Evolutionary conservation across 1,139 yeast genomes (phyloP), one percentile per base, ranked within the genome.

Genomic region (Hyphopichia wangnamkhiaoensis): DNA sequence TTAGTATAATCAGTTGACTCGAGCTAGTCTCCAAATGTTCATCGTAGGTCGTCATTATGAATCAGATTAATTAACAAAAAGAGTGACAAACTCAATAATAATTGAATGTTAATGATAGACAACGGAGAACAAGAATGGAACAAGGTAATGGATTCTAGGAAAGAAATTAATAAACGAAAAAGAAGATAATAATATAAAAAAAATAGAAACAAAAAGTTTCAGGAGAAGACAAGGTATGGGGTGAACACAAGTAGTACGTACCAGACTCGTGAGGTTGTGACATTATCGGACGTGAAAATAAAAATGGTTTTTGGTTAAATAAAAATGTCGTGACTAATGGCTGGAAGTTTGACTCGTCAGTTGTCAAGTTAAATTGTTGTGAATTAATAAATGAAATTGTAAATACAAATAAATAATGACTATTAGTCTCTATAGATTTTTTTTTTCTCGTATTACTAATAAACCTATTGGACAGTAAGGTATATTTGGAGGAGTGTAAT

Each of bases 191-290:
- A 29, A 17, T 15, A 6, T n/a, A 15, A 12, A 21, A 10, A 21
- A 10, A 21, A 7, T 7, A 21, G 24, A 21, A 10, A 7, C 24
- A 21, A 21, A 21, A 12, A 4, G 15, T 5, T 13, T n/a, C 12
- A 10, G 18, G 10, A n/a, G 21, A 31, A 20, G 19, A 6, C 24
- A 10, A 21, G 10, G 10, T 7, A 7, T 21, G 7, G 24, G 24
- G 24, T 21, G 10, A 10, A 21, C 7, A 21, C 24, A 7, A 7
- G 24, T 21, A 10, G 31, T 32, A 37, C 39, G 21, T 37, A 37
- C 39, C 37, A 12, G 39, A 14, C n/a, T 21, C 37, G 18, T 33
- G 39, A n/a, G 35, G 33, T 25, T 35, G 39, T 10, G 39, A 37
- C 39, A 37, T 37, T n/a, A 41, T 26, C 3, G 12, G 25, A 10